These are phyloP conservation scores for Peniophora sp. DNA, from an alignment of 1,284 basidiomycete genomes.

Conservation along the genomic window DNA sequence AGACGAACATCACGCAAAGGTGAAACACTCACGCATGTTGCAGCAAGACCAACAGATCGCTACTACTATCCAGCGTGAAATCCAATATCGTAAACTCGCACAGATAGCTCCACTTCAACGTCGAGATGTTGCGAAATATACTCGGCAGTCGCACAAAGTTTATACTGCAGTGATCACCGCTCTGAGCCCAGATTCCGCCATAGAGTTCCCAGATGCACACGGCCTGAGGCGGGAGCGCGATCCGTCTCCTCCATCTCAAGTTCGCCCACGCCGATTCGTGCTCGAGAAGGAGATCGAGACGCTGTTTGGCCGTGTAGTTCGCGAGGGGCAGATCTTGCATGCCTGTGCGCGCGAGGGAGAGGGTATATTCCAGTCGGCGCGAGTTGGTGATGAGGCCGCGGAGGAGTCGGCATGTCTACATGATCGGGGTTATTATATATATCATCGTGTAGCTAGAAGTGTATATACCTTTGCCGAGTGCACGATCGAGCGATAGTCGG, in stretches of 20 bases:
- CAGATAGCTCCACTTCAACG: neutral
- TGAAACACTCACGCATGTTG: neutral
- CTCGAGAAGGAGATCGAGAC: neutral
- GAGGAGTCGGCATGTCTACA: neutral
- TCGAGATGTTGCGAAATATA: neutral
- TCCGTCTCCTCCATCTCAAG: neutral
- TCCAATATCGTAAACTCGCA: neutral
- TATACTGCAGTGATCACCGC: neutral
- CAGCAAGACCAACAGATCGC: neutral
- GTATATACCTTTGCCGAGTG: neutral
- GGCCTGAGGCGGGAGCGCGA: neutral
- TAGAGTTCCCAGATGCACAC: neutral
- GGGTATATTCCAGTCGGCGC: neutral
- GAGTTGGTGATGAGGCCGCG: neutral
- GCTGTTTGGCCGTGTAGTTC: neutral
- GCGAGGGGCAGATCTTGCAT: neutral
- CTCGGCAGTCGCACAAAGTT: neutral
- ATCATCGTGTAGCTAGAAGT: neutral
- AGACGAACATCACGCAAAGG: neutral
- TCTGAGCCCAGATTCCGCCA: neutral
- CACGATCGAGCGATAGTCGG: neutral
- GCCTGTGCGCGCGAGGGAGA: neutral
- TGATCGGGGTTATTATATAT: neutral
- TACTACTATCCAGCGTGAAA: neutral
- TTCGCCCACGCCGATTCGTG: neutral